Evolutionary conservation across 1,139 yeast genomes (phyloP).

Genomic region (Scheffersomyces titani): DNA sequence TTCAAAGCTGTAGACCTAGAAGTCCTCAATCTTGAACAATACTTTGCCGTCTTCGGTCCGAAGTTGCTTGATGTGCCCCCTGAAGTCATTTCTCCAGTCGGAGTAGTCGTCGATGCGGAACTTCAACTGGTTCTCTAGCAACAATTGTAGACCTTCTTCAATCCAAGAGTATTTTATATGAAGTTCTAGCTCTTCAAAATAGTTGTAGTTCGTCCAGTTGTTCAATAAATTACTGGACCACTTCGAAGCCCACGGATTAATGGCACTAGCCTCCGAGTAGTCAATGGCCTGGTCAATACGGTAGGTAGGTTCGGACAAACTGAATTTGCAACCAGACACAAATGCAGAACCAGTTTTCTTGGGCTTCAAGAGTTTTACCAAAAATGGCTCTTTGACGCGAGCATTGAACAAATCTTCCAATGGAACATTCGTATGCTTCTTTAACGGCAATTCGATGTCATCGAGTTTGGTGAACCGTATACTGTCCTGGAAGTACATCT

Average conservation of each 20-base stretch:
- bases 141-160: conserved; percentile 30
- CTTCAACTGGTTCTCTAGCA: conserved; percentile 29
- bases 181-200: conserved; percentile 36
- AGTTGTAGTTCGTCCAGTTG: conserved; percentile 32
- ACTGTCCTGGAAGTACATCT: conserved; percentile 34
- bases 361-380: conserved; percentile 40
- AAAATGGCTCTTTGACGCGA: conserved; percentile 33
- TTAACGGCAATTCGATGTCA: conserved; percentile 33
- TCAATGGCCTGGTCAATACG: conserved; percentile 30
- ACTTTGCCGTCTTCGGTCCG: conserved; percentile 36
- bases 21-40: conserved; percentile 40
- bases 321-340: conserved; percentile 41
- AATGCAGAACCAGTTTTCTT: conserved; percentile 32
- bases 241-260: conserved; percentile 37
- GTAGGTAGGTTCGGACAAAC: conserved; percentile 34
- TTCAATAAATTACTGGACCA: conserved; percentile 38
- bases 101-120: conserved; percentile 30
- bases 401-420: conserved; percentile 30
- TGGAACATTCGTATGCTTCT: conserved; percentile 21
- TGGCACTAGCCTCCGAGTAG: conserved; percentile 17
- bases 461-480: conserved; percentile 33
- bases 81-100: conserved; percentile 44
- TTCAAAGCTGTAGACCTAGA: conserved; percentile 22
- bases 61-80: conserved; percentile 24
- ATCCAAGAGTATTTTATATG: conserved; percentile 32